Percentiles rank a stretch among this genome's conserved stretches.
Evolutionary conservation across 352 stramenopile genomes (phyloP).

Genomic region (Globisporangium rhizosaccharum): DNA sequence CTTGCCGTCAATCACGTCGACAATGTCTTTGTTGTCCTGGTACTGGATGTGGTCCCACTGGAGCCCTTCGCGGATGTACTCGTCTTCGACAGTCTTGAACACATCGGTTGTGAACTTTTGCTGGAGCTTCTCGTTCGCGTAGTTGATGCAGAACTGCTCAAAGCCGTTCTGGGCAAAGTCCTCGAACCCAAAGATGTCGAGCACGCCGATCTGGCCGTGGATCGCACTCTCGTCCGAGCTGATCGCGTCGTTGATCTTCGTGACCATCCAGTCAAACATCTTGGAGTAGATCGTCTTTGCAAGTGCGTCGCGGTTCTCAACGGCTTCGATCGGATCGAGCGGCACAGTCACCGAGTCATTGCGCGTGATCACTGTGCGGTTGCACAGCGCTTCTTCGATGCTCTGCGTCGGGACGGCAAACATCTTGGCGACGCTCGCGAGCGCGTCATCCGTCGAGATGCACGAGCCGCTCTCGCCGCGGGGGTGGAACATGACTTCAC

Average conservation of each 20-base stretch:
- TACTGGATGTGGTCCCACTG: constrained; percentile 98
- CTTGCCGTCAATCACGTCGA: constrained; percentile 95
- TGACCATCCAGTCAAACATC: constrained; percentile 98
- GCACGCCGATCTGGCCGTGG: constrained; percentile 89
- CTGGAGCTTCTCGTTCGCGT: constrained; percentile 89
- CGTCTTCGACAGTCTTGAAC: constrained; percentile 97
- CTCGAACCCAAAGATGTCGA: constrained; percentile 99
- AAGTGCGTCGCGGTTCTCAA: constrained; percentile 93
- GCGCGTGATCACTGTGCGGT: constrained; percentile 87
- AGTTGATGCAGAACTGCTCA: constrained; percentile 93
- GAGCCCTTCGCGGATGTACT: constrained; percentile 97
- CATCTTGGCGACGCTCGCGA: constrained; percentile 81
- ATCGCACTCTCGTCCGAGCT: constrained; percentile 67
- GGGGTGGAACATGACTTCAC: constrained; percentile 91
- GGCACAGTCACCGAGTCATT: constrained; percentile 81
- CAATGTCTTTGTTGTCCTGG: constrained; percentile 97
- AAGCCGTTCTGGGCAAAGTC: constrained; percentile 94
- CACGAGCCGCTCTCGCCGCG: constrained; percentile 66
- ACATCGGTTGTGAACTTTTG: constrained; percentile 93
- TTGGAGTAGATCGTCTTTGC: constrained; percentile 98
- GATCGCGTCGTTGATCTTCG: constrained; percentile 84
- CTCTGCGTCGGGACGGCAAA: constrained; percentile 83
- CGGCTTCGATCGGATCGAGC: constrained; percentile 85
- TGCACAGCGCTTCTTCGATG: constrained; percentile 91
- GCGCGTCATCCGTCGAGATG: constrained; percentile 57